Evolutionary conservation across 2,329 filamentous ascomycete species (phyloP).

Genomic region (Immersiporthe knoxdaviesiana): DNA sequence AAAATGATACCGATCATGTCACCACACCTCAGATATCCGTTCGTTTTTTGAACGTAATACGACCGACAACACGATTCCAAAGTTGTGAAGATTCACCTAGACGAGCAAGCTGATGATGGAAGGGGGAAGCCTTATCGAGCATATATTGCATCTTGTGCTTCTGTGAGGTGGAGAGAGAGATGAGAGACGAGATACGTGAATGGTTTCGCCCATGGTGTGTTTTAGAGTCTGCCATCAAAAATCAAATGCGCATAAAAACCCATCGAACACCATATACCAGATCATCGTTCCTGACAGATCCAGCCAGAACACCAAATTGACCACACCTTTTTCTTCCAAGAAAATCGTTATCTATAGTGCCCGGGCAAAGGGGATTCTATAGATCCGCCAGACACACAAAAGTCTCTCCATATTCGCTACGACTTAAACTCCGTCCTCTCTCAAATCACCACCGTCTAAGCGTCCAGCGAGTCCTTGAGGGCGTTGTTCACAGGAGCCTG

Average conservation of each 20-base stretch:
- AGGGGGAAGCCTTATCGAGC: not conserved
- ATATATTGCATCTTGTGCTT: not conserved
- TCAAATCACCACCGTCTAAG: constrained; percentile 30
- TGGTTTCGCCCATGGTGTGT: not conserved
- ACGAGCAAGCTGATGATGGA: not conserved
- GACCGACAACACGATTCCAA: not conserved
- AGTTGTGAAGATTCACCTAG: not conserved
- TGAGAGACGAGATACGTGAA: too few relatives aligned
- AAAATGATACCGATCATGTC: not conserved
- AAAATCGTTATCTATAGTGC: not conserved
- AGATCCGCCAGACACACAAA: not conserved
- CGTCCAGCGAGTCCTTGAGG: constrained; percentile 50
- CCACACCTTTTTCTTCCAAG: not conserved
- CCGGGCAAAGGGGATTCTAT: not conserved
- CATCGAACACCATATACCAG: constrained; percentile 1
- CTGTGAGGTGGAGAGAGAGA: not conserved
- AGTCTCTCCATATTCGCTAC: too few relatives aligned
- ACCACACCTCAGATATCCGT: not conserved
- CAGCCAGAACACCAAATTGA: not conserved
- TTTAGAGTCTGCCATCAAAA: not conserved
- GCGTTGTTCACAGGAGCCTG: constrained; percentile 64
- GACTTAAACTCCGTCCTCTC: not conserved
- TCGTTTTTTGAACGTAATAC: not conserved
- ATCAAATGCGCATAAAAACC: not conserved
- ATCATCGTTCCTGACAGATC: not conserved